Evolutionary conservation across 768 basidiomycete genomes (phyloP).

Genomic region (Tubosaeta brunneosetosa): DNA sequence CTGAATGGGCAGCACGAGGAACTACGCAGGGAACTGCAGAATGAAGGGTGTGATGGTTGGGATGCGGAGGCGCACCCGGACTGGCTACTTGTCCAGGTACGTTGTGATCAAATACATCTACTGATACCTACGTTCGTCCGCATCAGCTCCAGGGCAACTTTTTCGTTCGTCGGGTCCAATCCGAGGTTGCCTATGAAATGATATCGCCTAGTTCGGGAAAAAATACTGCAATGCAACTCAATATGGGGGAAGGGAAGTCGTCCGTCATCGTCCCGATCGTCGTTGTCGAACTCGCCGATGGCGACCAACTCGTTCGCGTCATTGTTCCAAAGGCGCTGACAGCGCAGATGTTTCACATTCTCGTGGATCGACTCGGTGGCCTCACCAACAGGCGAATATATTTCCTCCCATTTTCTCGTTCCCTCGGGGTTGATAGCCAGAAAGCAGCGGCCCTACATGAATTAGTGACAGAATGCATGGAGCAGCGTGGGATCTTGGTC

Average conservation of each 20-base stretch:
- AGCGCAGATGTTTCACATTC: constrained; percentile 43
- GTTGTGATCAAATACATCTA: not conserved
- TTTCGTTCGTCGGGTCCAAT: constrained; percentile 40
- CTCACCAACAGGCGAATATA: constrained; percentile 43
- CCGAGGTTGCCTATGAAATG: constrained; percentile 42
- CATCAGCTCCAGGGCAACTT: constrained; percentile 44
- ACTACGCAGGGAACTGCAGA: not conserved
- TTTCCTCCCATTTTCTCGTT: constrained; percentile 43
- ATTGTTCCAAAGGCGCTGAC: constrained; percentile 44
- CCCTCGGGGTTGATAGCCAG: constrained; percentile 23
- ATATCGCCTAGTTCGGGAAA: constrained; percentile 32
- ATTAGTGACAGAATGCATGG: constrained; percentile 27
- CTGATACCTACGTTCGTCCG: not conserved
- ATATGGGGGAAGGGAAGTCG: constrained; percentile 23
- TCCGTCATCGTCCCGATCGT: constrained; percentile 45
- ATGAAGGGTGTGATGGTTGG: not conserved
- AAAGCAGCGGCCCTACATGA: constrained; percentile 5
- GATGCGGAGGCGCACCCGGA: not conserved
- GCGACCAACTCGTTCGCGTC: constrained; percentile 41
- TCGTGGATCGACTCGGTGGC: constrained; percentile 39
- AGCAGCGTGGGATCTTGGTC: constrained; percentile 38
- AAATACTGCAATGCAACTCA: constrained; percentile 45
- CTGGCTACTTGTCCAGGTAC: not conserved
- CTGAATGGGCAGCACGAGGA: not conserved
- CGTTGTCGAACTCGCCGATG: constrained; percentile 38